Conservation (phyloP, 495 filamentous ascomycete genomes). For the Neurospora intermedia region DNA sequence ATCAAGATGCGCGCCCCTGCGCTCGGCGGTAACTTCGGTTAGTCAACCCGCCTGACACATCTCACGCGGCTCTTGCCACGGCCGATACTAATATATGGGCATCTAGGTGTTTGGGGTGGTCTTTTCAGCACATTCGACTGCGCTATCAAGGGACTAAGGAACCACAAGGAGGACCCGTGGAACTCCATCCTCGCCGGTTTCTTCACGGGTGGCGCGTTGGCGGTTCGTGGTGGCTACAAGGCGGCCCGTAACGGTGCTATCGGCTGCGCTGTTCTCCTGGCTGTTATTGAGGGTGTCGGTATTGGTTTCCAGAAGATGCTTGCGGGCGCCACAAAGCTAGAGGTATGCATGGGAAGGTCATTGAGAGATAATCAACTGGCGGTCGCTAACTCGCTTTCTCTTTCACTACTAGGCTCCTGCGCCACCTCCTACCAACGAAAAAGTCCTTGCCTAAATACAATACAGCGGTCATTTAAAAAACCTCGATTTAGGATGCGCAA, state of each 20-base stretch:
- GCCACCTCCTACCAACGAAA: constrained; percentile 27
- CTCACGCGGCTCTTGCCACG: neutral
- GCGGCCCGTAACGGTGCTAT: constrained; percentile 91
- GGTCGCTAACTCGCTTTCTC: neutral
- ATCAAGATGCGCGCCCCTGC: constrained; percentile 96
- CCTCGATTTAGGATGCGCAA: constrained; percentile 2
- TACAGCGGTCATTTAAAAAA: neutral
- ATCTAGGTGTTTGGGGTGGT: constrained; percentile 67
- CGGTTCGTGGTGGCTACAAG: constrained; percentile 78
- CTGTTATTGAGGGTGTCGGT: constrained; percentile 94
- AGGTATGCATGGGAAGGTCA: constrained; percentile 36
- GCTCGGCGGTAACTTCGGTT: constrained; percentile 90
- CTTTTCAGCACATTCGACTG: constrained; percentile 92
- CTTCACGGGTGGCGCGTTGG: constrained; percentile 88
- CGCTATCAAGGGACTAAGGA: constrained; percentile 87
- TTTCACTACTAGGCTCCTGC: constrained; percentile 20
- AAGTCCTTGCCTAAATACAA: constrained; percentile 25
- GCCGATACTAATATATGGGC: neutral
- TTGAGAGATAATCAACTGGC: neutral
- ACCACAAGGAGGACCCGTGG: constrained; percentile 88
- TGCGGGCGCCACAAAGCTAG: constrained; percentile 80
- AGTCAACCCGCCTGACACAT: constrained; percentile 6
- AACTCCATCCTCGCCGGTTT: constrained; percentile 95
- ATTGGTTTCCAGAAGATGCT: constrained; percentile 97
- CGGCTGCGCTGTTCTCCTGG: constrained; percentile 84